These are phyloP conservation scores for Castanea mollissima DNA, from an alignment of 306 rosid genomes.

Conservation along the genomic window DNA sequence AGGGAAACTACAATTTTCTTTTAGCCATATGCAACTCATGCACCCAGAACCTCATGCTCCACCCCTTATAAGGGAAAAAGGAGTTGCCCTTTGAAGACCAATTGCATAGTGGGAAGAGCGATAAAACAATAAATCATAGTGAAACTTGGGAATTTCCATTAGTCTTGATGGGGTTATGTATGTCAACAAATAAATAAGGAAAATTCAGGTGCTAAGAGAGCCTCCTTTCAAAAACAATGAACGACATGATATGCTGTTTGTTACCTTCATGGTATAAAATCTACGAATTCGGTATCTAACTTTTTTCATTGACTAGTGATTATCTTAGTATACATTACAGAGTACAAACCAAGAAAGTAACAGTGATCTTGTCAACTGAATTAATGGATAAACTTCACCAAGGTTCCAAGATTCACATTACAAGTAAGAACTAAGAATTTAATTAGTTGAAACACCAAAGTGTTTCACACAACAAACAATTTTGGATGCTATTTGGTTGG, in stretches of 20 bases:
- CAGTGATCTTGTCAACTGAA: background rate
- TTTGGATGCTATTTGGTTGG: background rate
- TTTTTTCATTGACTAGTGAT: constrained; percentile 8
- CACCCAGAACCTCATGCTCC: background rate
- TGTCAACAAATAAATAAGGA: background rate
- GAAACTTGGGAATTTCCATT: background rate
- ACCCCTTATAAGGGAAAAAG: background rate
- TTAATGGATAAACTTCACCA: background rate
- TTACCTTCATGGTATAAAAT: constrained; percentile 3
- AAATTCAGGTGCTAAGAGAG: background rate
- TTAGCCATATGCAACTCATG: background rate
- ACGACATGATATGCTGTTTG: constrained; percentile 2
- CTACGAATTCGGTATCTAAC: background rate
- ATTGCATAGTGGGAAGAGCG: background rate
- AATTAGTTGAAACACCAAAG: background rate
- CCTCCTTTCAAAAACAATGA: background rate
- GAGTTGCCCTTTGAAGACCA: background rate
- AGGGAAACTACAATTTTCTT: background rate
- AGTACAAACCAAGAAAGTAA: constrained; percentile 10
- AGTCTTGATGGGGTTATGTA: background rate
- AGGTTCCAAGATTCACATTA: background rate
- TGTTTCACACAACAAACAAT: background rate
- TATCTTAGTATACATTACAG: constrained; percentile 9
- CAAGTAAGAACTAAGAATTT: background rate
- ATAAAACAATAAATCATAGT: background rate